These are phyloP conservation scores for Ploettnerulaceae sp. DNA, from an alignment of 2,329 filamentous ascomycete species.

Conservation along the genomic window DNA sequence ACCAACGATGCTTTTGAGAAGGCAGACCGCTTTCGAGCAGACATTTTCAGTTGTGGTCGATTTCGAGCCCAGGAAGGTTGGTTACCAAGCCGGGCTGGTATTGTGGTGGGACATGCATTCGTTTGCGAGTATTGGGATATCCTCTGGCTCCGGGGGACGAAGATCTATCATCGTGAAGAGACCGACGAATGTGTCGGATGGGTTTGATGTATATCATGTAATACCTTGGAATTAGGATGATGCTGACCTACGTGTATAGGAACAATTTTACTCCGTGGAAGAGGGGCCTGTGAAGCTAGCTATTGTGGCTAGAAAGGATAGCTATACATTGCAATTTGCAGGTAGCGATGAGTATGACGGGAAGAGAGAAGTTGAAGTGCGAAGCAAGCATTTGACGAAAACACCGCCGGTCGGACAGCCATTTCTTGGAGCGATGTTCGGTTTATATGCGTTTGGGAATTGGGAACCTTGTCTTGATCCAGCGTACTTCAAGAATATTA, in stretches of 20 bases:
- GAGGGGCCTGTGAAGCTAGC: background rate
- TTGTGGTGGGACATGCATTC: slow-evolving; percentile 51
- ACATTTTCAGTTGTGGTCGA: slow-evolving; percentile 41
- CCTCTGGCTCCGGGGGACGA: background rate
- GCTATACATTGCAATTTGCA: background rate
- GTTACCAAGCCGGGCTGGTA: slow-evolving; percentile 48
- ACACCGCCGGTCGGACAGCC: slow-evolving; percentile 18
- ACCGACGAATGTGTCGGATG: background rate
- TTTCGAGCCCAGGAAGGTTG: slow-evolving; percentile 40
- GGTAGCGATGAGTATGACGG: background rate
- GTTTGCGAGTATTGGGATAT: slow-evolving; percentile 40
- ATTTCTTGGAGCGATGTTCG: slow-evolving; percentile 21
- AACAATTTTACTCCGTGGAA: background rate
- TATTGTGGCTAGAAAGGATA: background rate
- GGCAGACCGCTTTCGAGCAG: slow-evolving; percentile 44
- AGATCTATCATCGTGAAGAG: background rate
- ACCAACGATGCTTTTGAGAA: slow-evolving; percentile 49
- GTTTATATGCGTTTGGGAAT: slow-evolving; percentile 21
- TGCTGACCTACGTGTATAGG: background rate
- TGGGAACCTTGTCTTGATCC: slow-evolving; percentile 18
- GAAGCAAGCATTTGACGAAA: slow-evolving; percentile 12
- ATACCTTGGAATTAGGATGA: background rate
- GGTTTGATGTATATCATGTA: background rate
- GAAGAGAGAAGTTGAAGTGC: background rate
- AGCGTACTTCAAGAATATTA: slow-evolving; percentile 14